Evolutionary conservation across 2,329 filamentous ascomycete species (phyloP).

Genomic region (Alternaria alternata): DNA sequence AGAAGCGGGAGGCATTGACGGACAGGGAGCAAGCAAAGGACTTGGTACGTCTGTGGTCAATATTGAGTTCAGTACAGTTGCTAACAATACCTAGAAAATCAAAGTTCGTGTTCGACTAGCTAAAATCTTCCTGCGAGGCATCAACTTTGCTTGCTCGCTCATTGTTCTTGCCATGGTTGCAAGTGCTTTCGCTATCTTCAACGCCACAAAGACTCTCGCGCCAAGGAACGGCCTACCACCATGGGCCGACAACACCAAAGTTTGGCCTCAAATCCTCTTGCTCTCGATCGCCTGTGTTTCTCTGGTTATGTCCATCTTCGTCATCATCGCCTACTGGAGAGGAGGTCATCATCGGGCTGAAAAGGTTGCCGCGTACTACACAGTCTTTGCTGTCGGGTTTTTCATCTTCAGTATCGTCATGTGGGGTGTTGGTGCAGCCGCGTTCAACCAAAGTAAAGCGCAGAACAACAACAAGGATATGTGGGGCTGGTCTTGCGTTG

Average conservation of each 20-base stretch:
- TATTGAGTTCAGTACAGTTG: not conserved
- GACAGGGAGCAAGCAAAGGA: constrained; percentile 89
- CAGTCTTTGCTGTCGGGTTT: constrained; percentile 89
- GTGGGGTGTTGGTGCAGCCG: constrained; percentile 85
- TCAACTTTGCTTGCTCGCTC: constrained; percentile 96
- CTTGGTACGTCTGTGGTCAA: constrained; percentile 69
- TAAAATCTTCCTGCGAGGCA: constrained; percentile 91
- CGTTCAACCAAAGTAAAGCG: constrained; percentile 80
- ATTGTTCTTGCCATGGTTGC: constrained; percentile 92
- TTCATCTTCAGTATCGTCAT: constrained; percentile 93
- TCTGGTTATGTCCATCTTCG: constrained; percentile 76
- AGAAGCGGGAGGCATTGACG: constrained; percentile 81
- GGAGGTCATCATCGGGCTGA: constrained; percentile 89
- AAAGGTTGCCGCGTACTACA: constrained; percentile 95
- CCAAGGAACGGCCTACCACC: constrained; percentile 80
- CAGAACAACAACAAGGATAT: constrained; percentile 83
- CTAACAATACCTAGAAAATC: constrained; percentile 74
- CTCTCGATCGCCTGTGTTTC: constrained; percentile 82
- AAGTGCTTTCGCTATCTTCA: constrained; percentile 91
- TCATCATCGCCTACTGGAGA: constrained; percentile 87
- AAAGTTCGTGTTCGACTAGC: constrained; percentile 91
- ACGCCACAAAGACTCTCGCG: constrained; percentile 79
- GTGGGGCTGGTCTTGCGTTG: constrained; percentile 97
- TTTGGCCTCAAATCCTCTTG: constrained; percentile 90
- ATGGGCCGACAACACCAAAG: constrained; percentile 80